phyloP scores from a whole-genome alignment of 306 rosid genomes.

The Acacia confusa region DNA sequence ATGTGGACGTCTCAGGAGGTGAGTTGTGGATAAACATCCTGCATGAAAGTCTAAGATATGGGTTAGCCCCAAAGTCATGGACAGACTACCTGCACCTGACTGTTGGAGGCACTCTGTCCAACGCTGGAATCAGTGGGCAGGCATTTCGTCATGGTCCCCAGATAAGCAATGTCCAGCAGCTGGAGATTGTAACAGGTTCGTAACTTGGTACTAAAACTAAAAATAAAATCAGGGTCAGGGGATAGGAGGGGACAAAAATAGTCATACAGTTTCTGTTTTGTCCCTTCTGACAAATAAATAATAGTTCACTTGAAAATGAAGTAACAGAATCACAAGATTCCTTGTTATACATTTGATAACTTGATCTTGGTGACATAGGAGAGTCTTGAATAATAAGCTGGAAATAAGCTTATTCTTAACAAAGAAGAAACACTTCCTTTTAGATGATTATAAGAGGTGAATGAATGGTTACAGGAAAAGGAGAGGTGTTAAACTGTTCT shows the following conservation, averaged over 20 bases:
- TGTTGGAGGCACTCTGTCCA: conserved; percentile 95
- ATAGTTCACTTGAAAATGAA: conserved; percentile 1
- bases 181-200: conserved; percentile 96
- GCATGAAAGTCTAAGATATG: conserved; percentile 80
- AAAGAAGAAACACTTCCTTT: neutral
- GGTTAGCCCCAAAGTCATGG: conserved; percentile 94
- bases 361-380: conserved; percentile 12
- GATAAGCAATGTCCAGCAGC: conserved; percentile 88
- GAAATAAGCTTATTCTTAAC: neutral
- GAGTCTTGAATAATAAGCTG: neutral
- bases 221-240: neutral
- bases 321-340: conserved; percentile 23
- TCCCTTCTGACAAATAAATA: conserved; percentile 17
- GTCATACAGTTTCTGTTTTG: conserved; percentile 9
- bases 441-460: conserved; percentile 11
- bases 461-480: conserved; percentile 71
- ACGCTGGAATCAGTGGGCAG: conserved; percentile 95
- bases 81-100: conserved; percentile 92
- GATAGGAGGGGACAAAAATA: neutral
- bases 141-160: conserved; percentile 96
- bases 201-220: conserved; percentile 1
- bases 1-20: conserved; percentile 82
- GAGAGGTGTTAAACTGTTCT: conserved; percentile 78
- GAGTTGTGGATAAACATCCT: conserved; percentile 89
- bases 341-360: conserved; percentile 13